Conservation (phyloP, 129 eudicot genomes). For the Glebionis coronaria region DNA sequence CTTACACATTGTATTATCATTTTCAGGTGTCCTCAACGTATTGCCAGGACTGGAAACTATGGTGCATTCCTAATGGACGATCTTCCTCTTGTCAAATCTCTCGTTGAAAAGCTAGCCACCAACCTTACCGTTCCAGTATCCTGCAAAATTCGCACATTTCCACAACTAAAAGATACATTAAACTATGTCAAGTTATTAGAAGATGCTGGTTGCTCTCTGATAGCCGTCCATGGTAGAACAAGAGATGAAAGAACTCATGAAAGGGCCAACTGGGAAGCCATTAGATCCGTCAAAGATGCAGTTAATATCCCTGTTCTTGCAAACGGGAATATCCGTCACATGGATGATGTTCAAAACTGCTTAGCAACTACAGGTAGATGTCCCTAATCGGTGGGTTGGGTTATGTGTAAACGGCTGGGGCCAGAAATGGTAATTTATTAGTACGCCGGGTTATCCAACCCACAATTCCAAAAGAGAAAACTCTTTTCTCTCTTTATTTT, state of each 20-base stretch:
- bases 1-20: neutral
- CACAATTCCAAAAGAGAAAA: neutral
- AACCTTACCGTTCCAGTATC: constrained; percentile 81
- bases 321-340: constrained; percentile 81
- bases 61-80: constrained; percentile 97
- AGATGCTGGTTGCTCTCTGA: constrained; percentile 84
- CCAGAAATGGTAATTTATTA: neutral
- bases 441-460: neutral
- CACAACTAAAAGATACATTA: constrained; percentile 67
- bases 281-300: constrained; percentile 68
- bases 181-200: constrained; percentile 76
- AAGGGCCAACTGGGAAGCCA: constrained; percentile 77
- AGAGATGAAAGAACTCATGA: constrained; percentile 79
- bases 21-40: constrained; percentile 90
- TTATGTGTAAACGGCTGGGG: neutral
- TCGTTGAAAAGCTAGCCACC: constrained; percentile 71
- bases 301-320: constrained; percentile 89
- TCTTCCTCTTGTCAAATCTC: constrained; percentile 80
- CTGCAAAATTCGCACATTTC: constrained; percentile 90
- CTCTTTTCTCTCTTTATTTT: neutral
- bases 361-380: constrained; percentile 49
- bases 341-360: constrained; percentile 74
- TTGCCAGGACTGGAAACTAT: constrained; percentile 78
- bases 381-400: neutral
- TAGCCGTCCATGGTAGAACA: constrained; percentile 98